Conservation (phyloP, 805 yeast genomes). For the Candida jianshihensis region DNA sequence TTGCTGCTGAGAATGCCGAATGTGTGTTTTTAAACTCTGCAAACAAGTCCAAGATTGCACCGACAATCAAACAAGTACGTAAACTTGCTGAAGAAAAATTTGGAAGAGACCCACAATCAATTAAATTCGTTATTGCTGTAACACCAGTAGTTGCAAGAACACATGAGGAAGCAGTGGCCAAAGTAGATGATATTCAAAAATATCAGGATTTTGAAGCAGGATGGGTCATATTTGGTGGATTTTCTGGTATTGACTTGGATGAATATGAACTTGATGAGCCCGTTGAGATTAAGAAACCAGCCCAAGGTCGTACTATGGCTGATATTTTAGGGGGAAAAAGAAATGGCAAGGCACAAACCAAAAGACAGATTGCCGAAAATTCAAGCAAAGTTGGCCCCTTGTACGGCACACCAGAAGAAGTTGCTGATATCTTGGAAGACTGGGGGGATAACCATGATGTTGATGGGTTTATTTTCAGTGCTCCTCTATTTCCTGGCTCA, state of each 20-base stretch:
- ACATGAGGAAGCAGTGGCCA: slow-evolving; percentile 31
- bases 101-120: slow-evolving; percentile 27
- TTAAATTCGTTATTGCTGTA: slow-evolving; percentile 28
- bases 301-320: slow-evolving; percentile 27
- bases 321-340: slow-evolving; percentile 28
- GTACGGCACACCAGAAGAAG: slow-evolving; percentile 28
- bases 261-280: slow-evolving; percentile 22
- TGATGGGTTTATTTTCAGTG: slow-evolving; percentile 36
- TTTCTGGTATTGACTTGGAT: slow-evolving; percentile 1
- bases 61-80: slow-evolving; percentile 15
- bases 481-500: slow-evolving; percentile 30
- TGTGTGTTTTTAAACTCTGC: slow-evolving; percentile 28
- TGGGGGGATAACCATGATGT: slow-evolving; percentile 33
- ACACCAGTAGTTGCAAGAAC: slow-evolving; percentile 31
- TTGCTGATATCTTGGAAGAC: slow-evolving; percentile 30
- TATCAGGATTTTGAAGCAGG: slow-evolving; percentile 34
- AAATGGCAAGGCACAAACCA: slow-evolving; percentile 15
- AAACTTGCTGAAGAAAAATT: slow-evolving; percentile 25
- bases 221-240: slow-evolving; percentile 36
- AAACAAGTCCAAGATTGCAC: slow-evolving; percentile 24
- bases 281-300: slow-evolving; percentile 20
- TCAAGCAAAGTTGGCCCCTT: slow-evolving; percentile 29
- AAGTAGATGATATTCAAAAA: slow-evolving; percentile 23
- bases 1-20: slow-evolving; percentile 38
- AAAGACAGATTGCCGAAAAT: slow-evolving; percentile 21